Base-by-base conservation (phyloP, 2,329 filamentous ascomycete species). In the Periconia macrospinosa region DNA sequence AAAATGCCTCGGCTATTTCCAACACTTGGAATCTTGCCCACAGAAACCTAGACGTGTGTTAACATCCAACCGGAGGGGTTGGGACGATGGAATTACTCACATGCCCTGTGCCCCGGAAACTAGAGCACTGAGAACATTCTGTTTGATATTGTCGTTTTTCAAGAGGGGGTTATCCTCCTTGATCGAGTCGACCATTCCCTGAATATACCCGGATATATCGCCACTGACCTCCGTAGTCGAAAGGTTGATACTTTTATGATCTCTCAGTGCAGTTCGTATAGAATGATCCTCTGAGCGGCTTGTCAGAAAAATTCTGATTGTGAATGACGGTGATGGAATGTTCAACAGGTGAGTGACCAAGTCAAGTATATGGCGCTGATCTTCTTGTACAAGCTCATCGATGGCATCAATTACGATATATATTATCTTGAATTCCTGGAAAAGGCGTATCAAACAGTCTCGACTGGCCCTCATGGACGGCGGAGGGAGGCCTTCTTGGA, bases 21-120 rank as follows among this genome's bases (percentile, higher is more conserved):
- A 56, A 46, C 2, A 71, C 40, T 46, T 71, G 69, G 23, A 72
- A 69, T 18, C 56, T 64, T 9, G 66, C 63, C 69, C 67, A 73
- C 18, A 73, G 56, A 51, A 71, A 69, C 68, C 68, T 72, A 46
- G 6, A 17, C 14, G 33, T n/a, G 15, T 42, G 20, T 44, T 14
- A 44, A 15, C 15, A 20, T 15, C 7, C 2, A 44, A 27, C 11
- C 5, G 33, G 5, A 37, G 5, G 33, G 3, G 33, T n/a, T 37
- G 6, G 5, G 11, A n/a, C 11, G 5, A 15, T 27, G 13, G 33
- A n/a, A 19, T 23, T 13, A 57, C 62, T 54, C 45, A 64, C 62
- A 64, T 64, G 8, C 57, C 58, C 13, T 63, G 52, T 1, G 63
- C 62, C 17, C 55, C 54, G 9, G 35, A 6, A 0, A 56, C 19